Base-by-base conservation (phyloP, 208 protist genomes). In the Trypanosoma avium region DNA sequence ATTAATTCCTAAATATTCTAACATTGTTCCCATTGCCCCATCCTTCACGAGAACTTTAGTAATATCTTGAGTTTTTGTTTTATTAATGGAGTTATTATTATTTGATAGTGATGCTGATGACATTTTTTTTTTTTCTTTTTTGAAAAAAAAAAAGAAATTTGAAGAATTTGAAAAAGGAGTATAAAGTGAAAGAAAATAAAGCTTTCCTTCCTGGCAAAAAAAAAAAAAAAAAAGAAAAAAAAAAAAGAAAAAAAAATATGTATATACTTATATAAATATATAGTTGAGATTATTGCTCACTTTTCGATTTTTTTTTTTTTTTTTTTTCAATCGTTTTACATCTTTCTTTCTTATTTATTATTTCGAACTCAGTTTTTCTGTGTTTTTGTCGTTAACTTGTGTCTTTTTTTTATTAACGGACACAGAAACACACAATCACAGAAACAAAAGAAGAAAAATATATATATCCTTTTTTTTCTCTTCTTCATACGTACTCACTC, bases 221-320 rank as follows among this genome's bases (percentile, higher is more conserved):
- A 67, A 58, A 67, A 67, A 67, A 61, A 59, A 6, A 68, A 53
- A 73, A 50, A 55, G 12, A 59, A 36, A 56, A 21, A 56, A 52
- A 61, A 45, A 57, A 43, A 58, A 55, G 50, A 43, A 54, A 48
- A 17, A 58, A 42, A 29, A 38, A 40, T 62, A 40, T 0, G 27
- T 26, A 38, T 48, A 67, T 29, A 67, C 49, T 5, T 19, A 64
- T 38, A 71, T n/a, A 63, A 13, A 38, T 38, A 38, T 38, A 38
- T 38, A 38, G 15, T 12, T 30, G 9, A 43, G 21, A 27, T 5
- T 36, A 32, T 73, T 50, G 35, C 27, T 46, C n/a, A 56, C 38
- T 15, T 62, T n/a, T 52, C 6, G 10, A 24, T 42, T 9, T 33
- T 62, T 47, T 15, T 2, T 33, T 64, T 69, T n/a, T 59, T 32